Conservation (phyloP, 2,329 filamentous ascomycete genomes). For the Fusarium coicis region DNA sequence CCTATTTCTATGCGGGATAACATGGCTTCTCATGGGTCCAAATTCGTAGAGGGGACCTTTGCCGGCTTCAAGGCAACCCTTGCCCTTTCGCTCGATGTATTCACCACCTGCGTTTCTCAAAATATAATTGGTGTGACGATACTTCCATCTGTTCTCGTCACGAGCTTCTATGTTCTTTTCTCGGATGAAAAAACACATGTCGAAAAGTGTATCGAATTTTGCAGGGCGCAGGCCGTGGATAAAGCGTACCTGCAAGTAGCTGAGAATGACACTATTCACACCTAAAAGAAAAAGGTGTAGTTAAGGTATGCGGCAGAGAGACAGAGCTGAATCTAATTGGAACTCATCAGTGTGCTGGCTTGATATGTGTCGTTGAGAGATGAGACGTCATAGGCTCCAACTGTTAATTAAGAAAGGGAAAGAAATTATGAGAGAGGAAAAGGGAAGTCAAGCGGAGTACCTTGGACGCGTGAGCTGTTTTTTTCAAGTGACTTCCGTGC, state of each 20-base stretch:
- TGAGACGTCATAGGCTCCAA: too few species aligned
- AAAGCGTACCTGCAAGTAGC: too few species aligned
- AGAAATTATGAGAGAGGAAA: neutral
- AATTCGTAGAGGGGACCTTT: neutral
- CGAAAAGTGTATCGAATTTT: neutral
- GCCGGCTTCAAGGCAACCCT: neutral
- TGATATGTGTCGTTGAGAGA: too few species aligned
- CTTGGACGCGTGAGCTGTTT: neutral
- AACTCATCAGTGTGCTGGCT: too few species aligned
- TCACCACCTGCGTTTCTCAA: neutral
- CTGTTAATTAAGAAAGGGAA: neutral
- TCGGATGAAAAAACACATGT: neutral
- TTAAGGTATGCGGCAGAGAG: neutral
- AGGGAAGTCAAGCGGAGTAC: neutral
- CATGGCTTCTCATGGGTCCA: neutral
- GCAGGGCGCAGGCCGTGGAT: neutral
- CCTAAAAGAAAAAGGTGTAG: neutral
- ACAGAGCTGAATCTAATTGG: too few species aligned
- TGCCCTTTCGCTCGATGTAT: neutral
- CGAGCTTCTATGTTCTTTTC: neutral
- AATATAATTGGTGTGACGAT: neutral
- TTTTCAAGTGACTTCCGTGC: neutral
- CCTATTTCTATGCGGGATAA: neutral
- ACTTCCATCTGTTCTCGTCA: neutral
- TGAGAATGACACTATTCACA: neutral